phyloP scores from a whole-genome alignment of 768 basidiomycete genomes.

The Kwoniella sp. region DNA sequence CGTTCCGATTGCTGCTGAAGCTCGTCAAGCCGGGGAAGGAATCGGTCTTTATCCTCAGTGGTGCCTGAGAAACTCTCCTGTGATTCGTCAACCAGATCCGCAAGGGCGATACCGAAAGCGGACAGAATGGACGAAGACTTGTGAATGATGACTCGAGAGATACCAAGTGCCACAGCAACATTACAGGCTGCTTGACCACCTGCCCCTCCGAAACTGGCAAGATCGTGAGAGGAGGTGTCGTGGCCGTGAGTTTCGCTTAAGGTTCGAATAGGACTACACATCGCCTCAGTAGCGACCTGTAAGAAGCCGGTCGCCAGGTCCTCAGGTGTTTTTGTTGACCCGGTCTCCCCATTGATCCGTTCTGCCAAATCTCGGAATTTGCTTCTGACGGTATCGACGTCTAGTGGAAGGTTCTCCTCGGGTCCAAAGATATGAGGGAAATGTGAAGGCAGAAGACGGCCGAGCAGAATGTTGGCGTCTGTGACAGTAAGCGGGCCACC shows the following conservation, averaged over 20 bases:
- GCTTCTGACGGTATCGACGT: constrained; percentile 67
- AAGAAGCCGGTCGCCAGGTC: constrained; percentile 92
- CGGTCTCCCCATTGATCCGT: constrained; percentile 68
- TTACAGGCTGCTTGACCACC: constrained; percentile 51
- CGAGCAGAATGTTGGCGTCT: constrained; percentile 47
- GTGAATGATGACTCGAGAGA: constrained; percentile 37
- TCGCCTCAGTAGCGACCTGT: constrained; percentile 94
- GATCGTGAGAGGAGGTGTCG: constrained; percentile 70
- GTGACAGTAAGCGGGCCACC: constrained; percentile 69
- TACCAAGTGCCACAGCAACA: constrained; percentile 36
- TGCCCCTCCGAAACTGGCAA: constrained; percentile 56
- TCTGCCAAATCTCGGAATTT: constrained; percentile 70
- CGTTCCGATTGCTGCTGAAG: constrained; percentile 2
- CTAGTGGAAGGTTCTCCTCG: constrained; percentile 79
- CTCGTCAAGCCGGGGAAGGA: background rate
- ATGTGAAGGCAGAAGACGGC: constrained; percentile 67
- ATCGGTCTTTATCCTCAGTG: constrained; percentile 4
- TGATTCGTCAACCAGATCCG: constrained; percentile 53
- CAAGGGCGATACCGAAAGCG: constrained; percentile 44
- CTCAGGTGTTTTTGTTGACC: constrained; percentile 66
- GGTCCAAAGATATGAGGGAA: constrained; percentile 87
- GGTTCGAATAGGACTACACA: constrained; percentile 88
- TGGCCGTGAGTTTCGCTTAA: constrained; percentile 86
- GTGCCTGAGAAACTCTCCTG: constrained; percentile 14
- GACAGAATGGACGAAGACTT: constrained; percentile 41